A percentile compares a stretch with the other conserved stretches of the same genome.
Evolutionary conservation across 2,329 filamentous ascomycete species (phyloP).

Genomic region (Bretziella fagacearum): DNA sequence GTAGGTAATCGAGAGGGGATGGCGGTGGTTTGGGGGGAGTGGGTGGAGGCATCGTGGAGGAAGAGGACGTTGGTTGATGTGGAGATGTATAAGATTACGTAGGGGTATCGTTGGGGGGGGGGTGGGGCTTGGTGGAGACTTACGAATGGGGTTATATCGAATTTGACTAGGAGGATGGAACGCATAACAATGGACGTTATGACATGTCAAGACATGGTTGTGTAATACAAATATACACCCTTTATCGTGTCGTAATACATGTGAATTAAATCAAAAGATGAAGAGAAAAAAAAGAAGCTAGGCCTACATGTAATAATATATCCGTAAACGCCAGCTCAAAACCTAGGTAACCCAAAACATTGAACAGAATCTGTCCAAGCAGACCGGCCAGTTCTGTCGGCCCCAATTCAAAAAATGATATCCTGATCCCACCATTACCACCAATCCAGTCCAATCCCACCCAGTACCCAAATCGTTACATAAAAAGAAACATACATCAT

Average conservation of each 20-base stretch:
- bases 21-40: slow-evolving; percentile 49
- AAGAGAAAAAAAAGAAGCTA: too few relatives aligned
- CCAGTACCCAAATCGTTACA: slow-evolving; percentile 3
- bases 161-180: too few relatives aligned
- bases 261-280: too few relatives aligned
- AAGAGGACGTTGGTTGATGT: slow-evolving; percentile 69
- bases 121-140: too few relatives aligned
- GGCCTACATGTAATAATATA: too few relatives aligned
- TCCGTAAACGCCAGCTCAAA: not conserved
- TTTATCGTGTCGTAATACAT: too few relatives aligned
- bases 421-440: not conserved
- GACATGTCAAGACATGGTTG: too few relatives aligned
- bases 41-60: slow-evolving; percentile 68
- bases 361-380: slow-evolving; percentile 1
- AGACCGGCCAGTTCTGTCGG: slow-evolving; percentile 4
- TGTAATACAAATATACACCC: too few relatives aligned
- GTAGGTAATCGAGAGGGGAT: slow-evolving; percentile 26
- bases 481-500: slow-evolving; percentile 4
- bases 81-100: slow-evolving; percentile 35
- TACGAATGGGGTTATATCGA: too few relatives aligned
- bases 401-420: not conserved
- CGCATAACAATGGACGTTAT: too few relatives aligned
- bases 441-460: not conserved
- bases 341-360: not conserved
- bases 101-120: too few relatives aligned